Evolutionary conservation across 208 protist species (phyloP).

Genomic region (Entamoeba histolytica): DNA sequence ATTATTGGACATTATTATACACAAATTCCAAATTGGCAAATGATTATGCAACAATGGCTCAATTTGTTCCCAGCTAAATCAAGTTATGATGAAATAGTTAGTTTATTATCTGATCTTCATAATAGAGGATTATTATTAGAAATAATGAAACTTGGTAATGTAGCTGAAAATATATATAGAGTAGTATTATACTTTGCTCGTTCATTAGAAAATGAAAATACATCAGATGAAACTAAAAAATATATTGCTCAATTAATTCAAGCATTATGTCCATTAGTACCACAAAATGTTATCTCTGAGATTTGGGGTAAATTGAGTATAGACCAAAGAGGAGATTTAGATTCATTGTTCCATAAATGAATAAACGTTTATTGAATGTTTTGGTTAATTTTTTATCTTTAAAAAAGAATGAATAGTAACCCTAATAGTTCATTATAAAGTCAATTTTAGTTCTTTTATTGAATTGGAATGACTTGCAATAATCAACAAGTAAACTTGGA

Average conservation of each 20-base stretch:
- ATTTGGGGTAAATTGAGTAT: background rate
- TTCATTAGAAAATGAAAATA: background rate
- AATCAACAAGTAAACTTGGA: too few relatives aligned
- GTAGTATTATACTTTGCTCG: background rate
- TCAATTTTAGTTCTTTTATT: too few relatives aligned
- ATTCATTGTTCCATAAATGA: background rate
- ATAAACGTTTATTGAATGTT: too few relatives aligned
- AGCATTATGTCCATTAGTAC: background rate
- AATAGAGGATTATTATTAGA: background rate
- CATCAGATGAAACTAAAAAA: background rate
- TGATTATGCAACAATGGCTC: background rate
- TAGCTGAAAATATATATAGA: background rate
- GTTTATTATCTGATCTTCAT: background rate
- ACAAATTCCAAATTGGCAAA: background rate
- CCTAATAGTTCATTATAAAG: too few relatives aligned
- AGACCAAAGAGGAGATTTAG: background rate
- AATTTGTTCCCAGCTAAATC: background rate
- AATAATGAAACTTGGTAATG: background rate
- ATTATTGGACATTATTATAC: background rate
- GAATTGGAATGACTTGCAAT: too few relatives aligned
- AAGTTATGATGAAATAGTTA: background rate
- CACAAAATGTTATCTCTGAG: background rate
- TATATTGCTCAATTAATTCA: background rate
- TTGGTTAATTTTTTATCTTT: too few relatives aligned
- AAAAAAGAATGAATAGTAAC: too few relatives aligned